Conservation (phyloP, 2,329 filamentous ascomycete genomes). For the Lasiodiplodia sp. region DNA sequence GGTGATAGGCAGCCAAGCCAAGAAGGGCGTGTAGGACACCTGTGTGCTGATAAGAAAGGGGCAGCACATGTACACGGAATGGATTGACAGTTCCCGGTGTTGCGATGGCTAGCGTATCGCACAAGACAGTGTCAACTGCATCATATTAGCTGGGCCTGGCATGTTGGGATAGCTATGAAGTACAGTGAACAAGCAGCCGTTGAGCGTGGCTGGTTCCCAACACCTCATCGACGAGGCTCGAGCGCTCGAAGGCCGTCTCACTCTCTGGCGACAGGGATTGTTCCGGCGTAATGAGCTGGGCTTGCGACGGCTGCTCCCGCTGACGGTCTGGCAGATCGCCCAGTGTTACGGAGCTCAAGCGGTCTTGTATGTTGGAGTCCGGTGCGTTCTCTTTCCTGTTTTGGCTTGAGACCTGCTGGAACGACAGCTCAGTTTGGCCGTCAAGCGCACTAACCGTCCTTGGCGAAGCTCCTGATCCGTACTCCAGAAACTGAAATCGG, state of each 20-base stretch:
- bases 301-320: background rate
- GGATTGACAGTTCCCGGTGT: conserved; percentile 28
- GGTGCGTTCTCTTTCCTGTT: conserved; percentile 4
- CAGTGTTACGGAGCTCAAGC: background rate
- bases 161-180: background rate
- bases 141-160: background rate
- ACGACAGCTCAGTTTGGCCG: background rate
- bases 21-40: conserved; percentile 32
- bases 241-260: background rate
- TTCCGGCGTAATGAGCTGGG: background rate
- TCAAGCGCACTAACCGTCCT: background rate
- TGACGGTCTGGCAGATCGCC: background rate
- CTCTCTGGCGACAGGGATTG: background rate
- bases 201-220: conserved; percentile 24
- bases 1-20: conserved; percentile 33
- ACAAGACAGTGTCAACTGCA: conserved; percentile 32
- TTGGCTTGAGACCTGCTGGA: background rate
- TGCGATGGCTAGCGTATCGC: conserved; percentile 28
- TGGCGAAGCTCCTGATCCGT: background rate
- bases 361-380: background rate
- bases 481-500: conserved; percentile 32
- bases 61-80: conserved; percentile 32
- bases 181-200: conserved; percentile 26
- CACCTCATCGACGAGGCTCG: conserved; percentile 4
- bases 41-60: conserved; percentile 31